phyloP scores from a whole-genome alignment of 2,329 filamentous ascomycete species.

The Dactylellina sp. region DNA sequence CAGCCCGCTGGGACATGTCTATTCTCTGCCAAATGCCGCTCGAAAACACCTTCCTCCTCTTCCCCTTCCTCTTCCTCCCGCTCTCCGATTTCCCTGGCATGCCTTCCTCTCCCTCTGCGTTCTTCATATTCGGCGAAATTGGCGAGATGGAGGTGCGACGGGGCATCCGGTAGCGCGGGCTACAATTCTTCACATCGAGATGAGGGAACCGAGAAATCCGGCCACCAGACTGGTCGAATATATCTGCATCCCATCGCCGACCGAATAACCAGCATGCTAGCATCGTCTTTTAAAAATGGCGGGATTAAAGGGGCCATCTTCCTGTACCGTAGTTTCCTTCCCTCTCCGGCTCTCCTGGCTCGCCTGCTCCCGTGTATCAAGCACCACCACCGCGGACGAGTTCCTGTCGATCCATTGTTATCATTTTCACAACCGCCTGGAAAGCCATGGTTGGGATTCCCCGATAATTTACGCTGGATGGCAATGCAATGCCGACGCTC shows the following conservation, averaged over 20 bases:
- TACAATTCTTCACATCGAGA: constrained; percentile 27
- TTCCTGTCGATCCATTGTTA: constrained; percentile 19
- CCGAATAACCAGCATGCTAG: no score
- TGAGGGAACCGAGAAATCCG: constrained; percentile 39
- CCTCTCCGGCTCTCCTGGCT: constrained; percentile 3
- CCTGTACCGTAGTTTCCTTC: no score
- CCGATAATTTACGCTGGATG: neutral
- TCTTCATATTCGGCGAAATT: constrained; percentile 46
- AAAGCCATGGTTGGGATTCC: neutral
- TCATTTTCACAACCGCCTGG: constrained; percentile 1
- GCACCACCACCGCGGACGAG: neutral
- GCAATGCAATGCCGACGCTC: neutral
- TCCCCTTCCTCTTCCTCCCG: neutral
- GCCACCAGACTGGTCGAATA: constrained; percentile 3
- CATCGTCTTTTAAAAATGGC: neutral
- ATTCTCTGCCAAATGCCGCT: neutral
- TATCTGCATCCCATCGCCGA: constrained; percentile 29
- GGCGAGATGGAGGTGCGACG: constrained; percentile 48
- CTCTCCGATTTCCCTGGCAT: constrained; percentile 5
- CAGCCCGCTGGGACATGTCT: neutral
- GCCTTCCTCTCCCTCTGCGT: no score
- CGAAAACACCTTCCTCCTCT: neutral
- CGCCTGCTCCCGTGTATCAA: constrained; percentile 32
- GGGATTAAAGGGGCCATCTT: no score
- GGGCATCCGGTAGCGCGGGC: constrained; percentile 36